Conservation (phyloP, 1,139 yeast genomes). For the Zygosaccharomyces pseudobailii region DNA sequence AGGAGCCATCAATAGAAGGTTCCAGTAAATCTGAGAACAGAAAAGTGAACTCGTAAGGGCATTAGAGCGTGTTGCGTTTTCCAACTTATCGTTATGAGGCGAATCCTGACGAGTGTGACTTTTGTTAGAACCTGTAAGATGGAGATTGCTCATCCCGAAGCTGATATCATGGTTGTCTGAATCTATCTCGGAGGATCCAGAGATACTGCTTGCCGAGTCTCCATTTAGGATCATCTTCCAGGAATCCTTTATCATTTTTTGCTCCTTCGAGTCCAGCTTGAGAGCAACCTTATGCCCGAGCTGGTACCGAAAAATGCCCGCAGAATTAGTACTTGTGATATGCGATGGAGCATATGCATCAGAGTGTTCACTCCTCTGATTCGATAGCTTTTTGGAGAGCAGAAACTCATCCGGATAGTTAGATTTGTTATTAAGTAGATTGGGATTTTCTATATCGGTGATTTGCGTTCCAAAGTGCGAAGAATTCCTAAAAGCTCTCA, state of each 20-base stretch:
- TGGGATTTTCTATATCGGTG: background rate
- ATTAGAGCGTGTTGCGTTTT: background rate
- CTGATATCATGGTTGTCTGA: background rate
- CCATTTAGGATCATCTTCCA: constrained; percentile 38
- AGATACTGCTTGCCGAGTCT: constrained; percentile 16
- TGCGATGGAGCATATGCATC: constrained; percentile 9
- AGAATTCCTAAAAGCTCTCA: background rate
- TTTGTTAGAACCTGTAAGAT: background rate
- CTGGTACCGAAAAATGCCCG: constrained; percentile 15
- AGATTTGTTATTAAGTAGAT: background rate
- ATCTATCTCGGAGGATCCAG: background rate
- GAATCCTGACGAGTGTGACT: constrained; percentile 4
- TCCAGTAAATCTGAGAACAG: no score
- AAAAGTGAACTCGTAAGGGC: no score
- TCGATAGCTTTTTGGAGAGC: background rate
- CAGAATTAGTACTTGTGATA: constrained; percentile 8
- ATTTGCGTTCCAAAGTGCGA: background rate
- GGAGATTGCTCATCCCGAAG: background rate
- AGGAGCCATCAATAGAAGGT: no score
- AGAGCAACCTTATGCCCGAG: constrained; percentile 31
- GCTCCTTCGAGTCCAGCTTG: constrained; percentile 37
- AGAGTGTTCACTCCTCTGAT: constrained; percentile 5
- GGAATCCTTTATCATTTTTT: constrained; percentile 37
- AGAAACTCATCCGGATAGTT: background rate
- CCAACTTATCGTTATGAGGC: constrained; percentile 4